Base-by-base conservation (phyloP, 2,329 filamentous ascomycete species). In the Diaporthe australafricana region DNA sequence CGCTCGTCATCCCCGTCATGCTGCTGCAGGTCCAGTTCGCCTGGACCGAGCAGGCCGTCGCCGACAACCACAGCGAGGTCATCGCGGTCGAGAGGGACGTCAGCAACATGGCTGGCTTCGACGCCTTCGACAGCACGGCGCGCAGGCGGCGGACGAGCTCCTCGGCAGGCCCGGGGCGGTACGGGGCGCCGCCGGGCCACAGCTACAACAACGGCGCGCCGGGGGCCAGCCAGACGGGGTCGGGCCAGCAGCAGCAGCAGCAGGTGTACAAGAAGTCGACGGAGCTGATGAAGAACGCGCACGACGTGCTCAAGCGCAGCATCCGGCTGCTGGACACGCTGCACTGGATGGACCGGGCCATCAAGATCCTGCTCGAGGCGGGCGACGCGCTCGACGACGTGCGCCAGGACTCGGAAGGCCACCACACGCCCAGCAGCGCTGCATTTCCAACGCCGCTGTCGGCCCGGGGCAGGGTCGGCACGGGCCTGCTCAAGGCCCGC, bases 301-400 rank as follows among this genome's bases (percentile, higher is more conserved):
- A 86, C 45, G 83, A 85, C 50, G 84, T 84, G 1, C 77, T 86
- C 30, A 85, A 85, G 69, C 82, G 81, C 16, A 82, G 83, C 1
- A 85, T 86, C 65, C 82, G 85, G 69, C 76, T 86, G 11, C 79
- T 86, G 1, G 84, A 86, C 60, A 86, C 84, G 1, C 79, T 86
- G 40, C 77, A 83, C 27, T 86, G 84, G 84, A 85, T 85, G 81
- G 84, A 86, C 73, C 80, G 84, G 9, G 84, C 83, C 1, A 76
- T 85, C 42, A 84, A 84, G 73, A 78, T 85, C 20, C 77, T 86
- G 69, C 80, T 86, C 14, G 77, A 84, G 50, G 79, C 83, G 0
- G 84, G 84, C 5, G 84, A 86, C 42, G 84, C 84, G 65, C 75
- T 86, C 3, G 81, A 81, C 40, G 80, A 78, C 35, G 27, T 71